Evolutionary conservation across 805 yeast genomes (phyloP).

Genomic region (Pichia nanzhaoensis): DNA sequence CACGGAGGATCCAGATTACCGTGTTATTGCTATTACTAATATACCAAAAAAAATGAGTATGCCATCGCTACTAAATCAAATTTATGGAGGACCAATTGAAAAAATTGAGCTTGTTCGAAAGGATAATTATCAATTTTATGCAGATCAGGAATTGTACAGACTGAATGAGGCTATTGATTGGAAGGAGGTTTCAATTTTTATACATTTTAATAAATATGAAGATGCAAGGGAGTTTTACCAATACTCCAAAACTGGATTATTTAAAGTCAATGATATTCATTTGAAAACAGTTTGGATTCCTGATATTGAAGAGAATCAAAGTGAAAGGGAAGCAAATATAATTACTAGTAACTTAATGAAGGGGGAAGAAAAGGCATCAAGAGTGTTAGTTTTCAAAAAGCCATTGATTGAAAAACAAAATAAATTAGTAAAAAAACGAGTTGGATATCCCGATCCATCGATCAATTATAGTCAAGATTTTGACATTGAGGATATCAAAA

Average conservation of each 20-base stretch:
- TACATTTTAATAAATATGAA: conserved; percentile 46
- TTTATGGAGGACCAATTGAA: conserved; percentile 68
- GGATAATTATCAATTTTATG: conserved; percentile 14
- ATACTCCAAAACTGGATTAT: conserved; percentile 46
- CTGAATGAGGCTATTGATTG: conserved; percentile 17
- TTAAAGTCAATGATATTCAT: conserved; percentile 52
- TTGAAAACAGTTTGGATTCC: conserved; percentile 43
- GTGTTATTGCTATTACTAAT: conserved; percentile 20
- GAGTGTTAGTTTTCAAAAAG: conserved; percentile 47
- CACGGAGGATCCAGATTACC: conserved; percentile 12
- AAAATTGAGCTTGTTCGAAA: conserved; percentile 31
- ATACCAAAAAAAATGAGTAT: conserved; percentile 36
- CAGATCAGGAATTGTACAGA: not conserved
- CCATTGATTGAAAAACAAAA: conserved; percentile 24
- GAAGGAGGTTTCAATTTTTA: conserved; percentile 31
- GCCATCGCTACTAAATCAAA: conserved; percentile 44
- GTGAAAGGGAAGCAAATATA: conserved; percentile 9
- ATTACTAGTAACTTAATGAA: conserved; percentile 21
- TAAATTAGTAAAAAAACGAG: conserved; percentile 16
- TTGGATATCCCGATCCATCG: conserved; percentile 38
- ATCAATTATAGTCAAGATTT: conserved; percentile 39
- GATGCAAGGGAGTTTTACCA: conserved; percentile 50
- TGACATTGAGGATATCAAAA: conserved; percentile 36
- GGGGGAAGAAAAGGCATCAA: conserved; percentile 40
- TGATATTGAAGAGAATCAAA: conserved; percentile 5